These are phyloP conservation scores for Phytophthora litchii DNA, from an alignment of 352 stramenopile genomes.

Conservation along the genomic window DNA sequence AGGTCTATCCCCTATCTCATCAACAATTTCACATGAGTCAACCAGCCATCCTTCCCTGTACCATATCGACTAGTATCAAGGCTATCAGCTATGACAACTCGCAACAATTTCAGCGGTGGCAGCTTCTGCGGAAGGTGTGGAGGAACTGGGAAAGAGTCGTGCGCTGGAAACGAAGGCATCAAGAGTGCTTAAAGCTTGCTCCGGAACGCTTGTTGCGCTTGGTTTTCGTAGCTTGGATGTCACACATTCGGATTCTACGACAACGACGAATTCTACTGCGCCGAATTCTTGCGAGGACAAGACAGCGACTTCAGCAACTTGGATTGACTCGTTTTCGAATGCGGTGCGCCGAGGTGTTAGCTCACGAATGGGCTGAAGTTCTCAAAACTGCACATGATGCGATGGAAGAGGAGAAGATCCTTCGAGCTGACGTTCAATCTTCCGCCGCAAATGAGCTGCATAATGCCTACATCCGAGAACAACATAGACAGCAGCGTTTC, in stretches of 20 bases:
- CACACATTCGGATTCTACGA: background rate
- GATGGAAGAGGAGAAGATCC: constrained; percentile 52
- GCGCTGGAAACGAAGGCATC: constrained; percentile 13
- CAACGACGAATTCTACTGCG: constrained; percentile 12
- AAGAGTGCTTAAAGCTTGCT: background rate
- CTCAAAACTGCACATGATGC: constrained; percentile 44
- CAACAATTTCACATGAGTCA: background rate
- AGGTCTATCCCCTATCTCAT: constrained; percentile 15
- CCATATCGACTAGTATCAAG: background rate
- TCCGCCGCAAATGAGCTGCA: constrained; percentile 42
- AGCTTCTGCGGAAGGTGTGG: constrained; percentile 27
- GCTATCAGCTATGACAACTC: background rate
- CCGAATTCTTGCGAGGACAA: constrained; percentile 19
- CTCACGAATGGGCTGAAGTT: constrained; percentile 45
- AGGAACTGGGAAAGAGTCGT: constrained; percentile 23
- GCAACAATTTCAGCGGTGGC: background rate
- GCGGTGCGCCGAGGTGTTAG: constrained; percentile 34
- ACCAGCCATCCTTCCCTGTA: background rate
- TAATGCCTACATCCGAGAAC: constrained; percentile 24
- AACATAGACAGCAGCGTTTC: constrained; percentile 28
- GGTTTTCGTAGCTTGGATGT: constrained; percentile 12
- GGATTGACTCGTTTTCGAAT: constrained; percentile 37
- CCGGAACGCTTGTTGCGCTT: constrained; percentile 7
- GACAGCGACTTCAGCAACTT: constrained; percentile 9
- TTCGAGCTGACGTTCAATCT: constrained; percentile 44